Evolutionary conservation across 2,329 filamentous ascomycete species (phyloP).

Genomic region (Aspergillus sergii): DNA sequence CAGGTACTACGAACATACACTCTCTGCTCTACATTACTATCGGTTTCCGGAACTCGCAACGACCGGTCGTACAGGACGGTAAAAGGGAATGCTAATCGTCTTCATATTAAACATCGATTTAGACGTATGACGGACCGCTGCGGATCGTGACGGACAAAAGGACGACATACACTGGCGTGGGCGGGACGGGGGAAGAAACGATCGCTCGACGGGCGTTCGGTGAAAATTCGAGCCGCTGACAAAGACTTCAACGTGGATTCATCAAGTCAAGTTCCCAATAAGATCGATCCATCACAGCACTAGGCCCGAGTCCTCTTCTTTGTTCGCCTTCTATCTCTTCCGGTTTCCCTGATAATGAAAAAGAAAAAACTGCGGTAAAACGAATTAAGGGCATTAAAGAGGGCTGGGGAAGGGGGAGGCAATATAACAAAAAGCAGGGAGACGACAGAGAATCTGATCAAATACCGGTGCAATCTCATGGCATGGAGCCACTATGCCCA

Average conservation of each 20-base stretch:
- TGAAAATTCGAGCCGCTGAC: conserved; percentile 30
- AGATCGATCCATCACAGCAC: conserved; percentile 6
- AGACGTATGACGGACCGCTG: conserved; percentile 26
- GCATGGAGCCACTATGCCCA: not conserved
- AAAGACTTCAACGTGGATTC: conserved; percentile 22
- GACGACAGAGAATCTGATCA: not conserved
- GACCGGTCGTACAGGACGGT: conserved; percentile 21
- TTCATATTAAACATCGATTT: conserved; percentile 28
- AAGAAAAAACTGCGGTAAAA: conserved; percentile 10
- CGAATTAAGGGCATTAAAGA: conserved; percentile 13
- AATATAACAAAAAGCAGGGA: conserved; percentile 4
- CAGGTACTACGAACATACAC: not conserved
- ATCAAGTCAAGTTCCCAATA: conserved; percentile 11
- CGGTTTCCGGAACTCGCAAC: conserved; percentile 12
- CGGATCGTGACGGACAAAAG: conserved; percentile 24
- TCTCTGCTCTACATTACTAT: conserved; percentile 5
- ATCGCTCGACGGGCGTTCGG: conserved; percentile 31
- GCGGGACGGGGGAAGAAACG: conserved; percentile 18
- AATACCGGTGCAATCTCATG: conserved; percentile 6
- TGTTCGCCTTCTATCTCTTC: conserved; percentile 18
- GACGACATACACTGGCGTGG: conserved; percentile 27
- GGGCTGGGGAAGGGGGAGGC: not conserved
- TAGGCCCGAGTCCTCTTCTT: not conserved
- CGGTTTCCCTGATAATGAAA: conserved; percentile 7
- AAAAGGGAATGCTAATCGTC: conserved; percentile 22